Conservation (phyloP, 140 eudicot genomes). For the Bidens hawaiensis region DNA sequence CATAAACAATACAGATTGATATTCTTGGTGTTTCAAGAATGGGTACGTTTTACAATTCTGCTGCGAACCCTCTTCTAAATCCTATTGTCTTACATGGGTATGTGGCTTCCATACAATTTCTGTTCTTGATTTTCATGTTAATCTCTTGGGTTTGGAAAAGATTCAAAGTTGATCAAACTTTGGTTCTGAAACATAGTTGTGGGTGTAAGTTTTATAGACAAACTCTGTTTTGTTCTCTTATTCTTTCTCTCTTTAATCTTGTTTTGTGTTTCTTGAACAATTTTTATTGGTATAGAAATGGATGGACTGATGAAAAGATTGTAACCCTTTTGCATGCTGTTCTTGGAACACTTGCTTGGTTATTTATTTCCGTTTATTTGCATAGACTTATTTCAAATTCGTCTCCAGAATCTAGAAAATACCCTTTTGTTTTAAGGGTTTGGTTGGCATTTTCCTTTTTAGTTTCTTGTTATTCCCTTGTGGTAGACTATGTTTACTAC, state of each 20-base stretch:
- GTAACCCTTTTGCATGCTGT: slow-evolving; percentile 47
- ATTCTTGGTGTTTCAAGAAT: not conserved
- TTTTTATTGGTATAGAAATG: slow-evolving; percentile 72
- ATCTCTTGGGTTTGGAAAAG: slow-evolving; percentile 41
- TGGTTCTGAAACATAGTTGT: slow-evolving; percentile 25
- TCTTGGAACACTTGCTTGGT: slow-evolving; percentile 51
- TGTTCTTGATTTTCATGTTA: slow-evolving; percentile 34
- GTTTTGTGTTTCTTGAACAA: slow-evolving; percentile 49
- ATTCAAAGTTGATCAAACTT: slow-evolving; percentile 8
- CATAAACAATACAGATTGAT: too few relatives aligned
- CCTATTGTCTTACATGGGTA: slow-evolving; percentile 45
- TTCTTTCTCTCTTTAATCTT: slow-evolving; percentile 46
- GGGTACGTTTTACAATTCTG: slow-evolving; percentile 2
- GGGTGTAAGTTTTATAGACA: slow-evolving; percentile 31
- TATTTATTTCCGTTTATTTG: slow-evolving; percentile 37
- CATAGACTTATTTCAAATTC: slow-evolving; percentile 28
- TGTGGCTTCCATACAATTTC: slow-evolving; percentile 39
- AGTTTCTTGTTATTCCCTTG: slow-evolving; percentile 54
- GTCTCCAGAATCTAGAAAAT: slow-evolving; percentile 28
- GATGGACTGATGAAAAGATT: slow-evolving; percentile 68
- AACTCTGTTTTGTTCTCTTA: slow-evolving; percentile 36
- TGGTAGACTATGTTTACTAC: slow-evolving; percentile 46
- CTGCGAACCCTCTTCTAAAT: slow-evolving; percentile 26
- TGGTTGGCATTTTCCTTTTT: slow-evolving; percentile 73
- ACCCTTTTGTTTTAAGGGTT: slow-evolving; percentile 58